Conservation (phyloP, 768 basidiomycete species). For the Suillus plorans region DNA sequence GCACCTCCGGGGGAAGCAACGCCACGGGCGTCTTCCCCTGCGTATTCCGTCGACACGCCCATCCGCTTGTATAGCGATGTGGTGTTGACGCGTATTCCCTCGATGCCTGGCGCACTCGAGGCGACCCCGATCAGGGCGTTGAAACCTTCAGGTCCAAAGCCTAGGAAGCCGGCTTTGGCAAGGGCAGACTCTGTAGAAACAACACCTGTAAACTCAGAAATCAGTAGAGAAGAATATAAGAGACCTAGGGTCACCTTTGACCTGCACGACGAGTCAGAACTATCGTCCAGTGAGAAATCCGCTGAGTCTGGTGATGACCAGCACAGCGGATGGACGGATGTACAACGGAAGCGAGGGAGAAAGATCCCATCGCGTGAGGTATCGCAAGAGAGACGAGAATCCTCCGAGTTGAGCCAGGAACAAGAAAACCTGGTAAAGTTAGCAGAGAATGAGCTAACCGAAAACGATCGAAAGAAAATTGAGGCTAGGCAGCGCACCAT, state of each 20-base stretch:
- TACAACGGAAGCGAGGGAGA: neutral
- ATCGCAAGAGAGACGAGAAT: neutral
- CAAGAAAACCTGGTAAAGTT: neutral
- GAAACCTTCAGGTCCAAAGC: no score
- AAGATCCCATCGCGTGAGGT: neutral
- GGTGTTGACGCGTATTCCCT: slow-evolving; percentile 1
- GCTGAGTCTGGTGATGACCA: neutral
- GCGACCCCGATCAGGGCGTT: neutral
- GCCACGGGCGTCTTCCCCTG: neutral
- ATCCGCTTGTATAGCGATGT: neutral
- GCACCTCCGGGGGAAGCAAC: neutral
- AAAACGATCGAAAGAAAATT: neutral
- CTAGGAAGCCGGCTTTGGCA: no score
- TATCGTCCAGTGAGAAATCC: neutral
- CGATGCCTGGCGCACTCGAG: neutral
- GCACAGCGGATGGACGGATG: neutral
- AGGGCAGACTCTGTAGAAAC: no score
- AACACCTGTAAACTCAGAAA: no score
- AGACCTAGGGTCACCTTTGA: neutral
- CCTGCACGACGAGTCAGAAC: neutral
- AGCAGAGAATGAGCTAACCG: neutral
- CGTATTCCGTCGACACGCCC: neutral
- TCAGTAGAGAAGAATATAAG: no score
- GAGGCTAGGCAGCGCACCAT: neutral
- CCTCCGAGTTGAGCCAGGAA: neutral